phyloP scores from a whole-genome alignment of 2,329 filamentous ascomycete genomes.

The Huntiella decipiens region DNA sequence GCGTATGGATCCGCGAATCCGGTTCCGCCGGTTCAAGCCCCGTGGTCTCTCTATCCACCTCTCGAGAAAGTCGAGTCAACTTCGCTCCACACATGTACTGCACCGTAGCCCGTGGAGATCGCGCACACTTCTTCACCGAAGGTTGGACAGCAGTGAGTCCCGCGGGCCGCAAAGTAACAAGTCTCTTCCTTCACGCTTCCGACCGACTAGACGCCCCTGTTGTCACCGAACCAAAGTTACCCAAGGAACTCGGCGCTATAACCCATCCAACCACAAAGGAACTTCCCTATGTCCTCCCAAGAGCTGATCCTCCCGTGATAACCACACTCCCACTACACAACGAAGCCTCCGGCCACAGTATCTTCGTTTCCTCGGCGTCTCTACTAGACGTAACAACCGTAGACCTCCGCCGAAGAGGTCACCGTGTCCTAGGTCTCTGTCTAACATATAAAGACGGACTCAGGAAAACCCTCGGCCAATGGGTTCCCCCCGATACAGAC shows the following conservation, averaged over 20 bases:
- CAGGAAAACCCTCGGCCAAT: conserved; percentile 7
- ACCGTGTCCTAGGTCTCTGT: conserved; percentile 3
- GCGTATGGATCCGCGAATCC: conserved; percentile 6
- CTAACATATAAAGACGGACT: conserved; percentile 5
- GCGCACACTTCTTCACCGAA: conserved; percentile 7
- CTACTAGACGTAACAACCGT: conserved; percentile 1
- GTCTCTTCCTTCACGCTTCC: conserved; percentile 8
- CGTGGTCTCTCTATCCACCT: conserved; percentile 5
- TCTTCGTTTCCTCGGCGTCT: conserved; percentile 1
- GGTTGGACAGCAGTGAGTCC: conserved; percentile 7
- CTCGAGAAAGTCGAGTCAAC: conserved; percentile 4
- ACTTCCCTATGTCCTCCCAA: neutral
- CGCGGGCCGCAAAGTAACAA: conserved; percentile 1
- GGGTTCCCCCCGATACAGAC: conserved; percentile 6
- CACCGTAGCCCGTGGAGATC: conserved; percentile 5
- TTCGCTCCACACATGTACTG: conserved; percentile 10
- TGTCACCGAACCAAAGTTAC: conserved; percentile 1
- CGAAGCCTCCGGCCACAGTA: neutral
- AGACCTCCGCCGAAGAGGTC: conserved; percentile 1
- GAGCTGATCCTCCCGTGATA: neutral
- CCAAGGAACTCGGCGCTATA: conserved; percentile 8
- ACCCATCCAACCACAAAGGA: neutral
- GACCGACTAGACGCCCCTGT: conserved; percentile 7
- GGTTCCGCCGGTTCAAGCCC: conserved; percentile 7
- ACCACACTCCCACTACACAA: neutral